phyloP scores from a whole-genome alignment of 805 yeast species.

The Wickerhamiella brachini region DNA sequence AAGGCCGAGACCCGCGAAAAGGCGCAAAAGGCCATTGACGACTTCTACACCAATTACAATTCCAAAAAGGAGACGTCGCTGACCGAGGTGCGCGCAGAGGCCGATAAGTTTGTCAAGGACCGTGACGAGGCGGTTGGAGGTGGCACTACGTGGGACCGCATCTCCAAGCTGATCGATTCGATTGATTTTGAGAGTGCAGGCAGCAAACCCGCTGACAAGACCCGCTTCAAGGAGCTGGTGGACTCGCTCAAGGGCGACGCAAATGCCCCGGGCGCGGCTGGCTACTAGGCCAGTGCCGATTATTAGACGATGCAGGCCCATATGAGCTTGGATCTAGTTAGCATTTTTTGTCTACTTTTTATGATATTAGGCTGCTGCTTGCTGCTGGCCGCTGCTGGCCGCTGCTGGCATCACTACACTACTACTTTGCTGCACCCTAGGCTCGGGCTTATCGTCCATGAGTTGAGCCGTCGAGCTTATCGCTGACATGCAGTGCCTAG shows the following conservation, averaged over 20 bases:
- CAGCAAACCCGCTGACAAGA: constrained; percentile 45
- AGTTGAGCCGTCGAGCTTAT: not conserved
- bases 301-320: not conserved
- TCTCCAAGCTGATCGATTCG: constrained; percentile 35
- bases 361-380: not conserved
- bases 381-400: too few species aligned
- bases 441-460: too few species aligned
- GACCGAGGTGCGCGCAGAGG: constrained; percentile 50
- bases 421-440: too few species aligned
- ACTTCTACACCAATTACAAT: constrained; percentile 83
- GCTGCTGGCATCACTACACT: too few species aligned
- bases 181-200: constrained; percentile 30
- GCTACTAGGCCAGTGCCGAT: constrained; percentile 28
- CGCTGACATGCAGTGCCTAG: constrained; percentile 26
- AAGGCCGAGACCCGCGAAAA: constrained; percentile 53
- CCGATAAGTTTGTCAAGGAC: constrained; percentile 53
- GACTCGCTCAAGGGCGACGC: constrained; percentile 53
- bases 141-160: constrained; percentile 47
- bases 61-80: constrained; percentile 60
- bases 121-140: constrained; percentile 42
- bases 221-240: constrained; percentile 54
- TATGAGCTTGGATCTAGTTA: not conserved
- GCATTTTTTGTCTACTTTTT: not conserved
- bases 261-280: constrained; percentile 66
- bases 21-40: constrained; percentile 77